Conservation (phyloP, 371 early-diverging fungal genomes). For the Catenaria anguillulae region DNA sequence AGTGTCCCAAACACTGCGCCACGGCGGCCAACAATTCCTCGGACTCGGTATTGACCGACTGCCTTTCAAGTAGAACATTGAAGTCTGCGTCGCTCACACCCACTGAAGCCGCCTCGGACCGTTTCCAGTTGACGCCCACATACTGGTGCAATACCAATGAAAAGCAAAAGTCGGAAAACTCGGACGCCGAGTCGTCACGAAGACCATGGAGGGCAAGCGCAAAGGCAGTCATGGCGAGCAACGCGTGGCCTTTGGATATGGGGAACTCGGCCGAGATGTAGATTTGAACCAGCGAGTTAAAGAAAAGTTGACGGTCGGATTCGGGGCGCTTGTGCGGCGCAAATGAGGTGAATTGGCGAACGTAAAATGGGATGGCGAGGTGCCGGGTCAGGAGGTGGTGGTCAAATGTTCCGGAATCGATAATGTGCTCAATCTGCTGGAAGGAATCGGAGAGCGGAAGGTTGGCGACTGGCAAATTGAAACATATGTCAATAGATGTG, state of each 20-base stretch:
- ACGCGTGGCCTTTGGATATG: neutral
- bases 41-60: neutral
- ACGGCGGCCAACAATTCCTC: conserved; percentile 7
- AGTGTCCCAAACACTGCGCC: neutral
- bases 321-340: neutral
- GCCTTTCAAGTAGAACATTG: neutral
- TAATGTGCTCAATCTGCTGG: too few relatives aligned
- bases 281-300: neutral
- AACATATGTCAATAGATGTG: too few relatives aligned
- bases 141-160: neutral
- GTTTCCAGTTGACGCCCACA: neutral
- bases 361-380: neutral
- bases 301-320: too few relatives aligned
- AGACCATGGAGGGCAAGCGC: neutral
- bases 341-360: neutral
- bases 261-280: neutral
- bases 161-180: neutral
- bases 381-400: neutral
- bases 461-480: too few relatives aligned
- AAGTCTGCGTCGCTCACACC: neutral
- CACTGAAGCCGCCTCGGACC: neutral
- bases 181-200: neutral
- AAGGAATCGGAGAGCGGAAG: too few relatives aligned
- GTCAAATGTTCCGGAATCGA: neutral
- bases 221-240: neutral